A percentile compares a stretch with the other conserved stretches of the same genome.
These are phyloP conservation scores for Leucocoprinus birnbaumii DNA, from an alignment of 768 basidiomycete genomes.

Conservation along the genomic window DNA sequence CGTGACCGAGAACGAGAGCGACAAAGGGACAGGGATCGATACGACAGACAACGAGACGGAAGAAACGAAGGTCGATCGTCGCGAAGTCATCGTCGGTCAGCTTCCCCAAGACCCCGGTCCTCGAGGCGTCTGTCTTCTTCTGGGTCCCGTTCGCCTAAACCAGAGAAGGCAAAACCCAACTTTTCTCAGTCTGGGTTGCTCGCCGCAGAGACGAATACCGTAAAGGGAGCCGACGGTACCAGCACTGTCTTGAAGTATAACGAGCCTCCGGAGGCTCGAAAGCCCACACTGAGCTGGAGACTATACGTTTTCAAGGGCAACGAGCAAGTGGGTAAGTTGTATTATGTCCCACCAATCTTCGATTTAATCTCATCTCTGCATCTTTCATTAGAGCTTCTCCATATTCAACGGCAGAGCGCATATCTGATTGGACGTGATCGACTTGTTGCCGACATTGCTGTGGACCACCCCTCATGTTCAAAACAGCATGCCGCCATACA, in stretches of 20 bases:
- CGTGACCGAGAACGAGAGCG: constrained; percentile 41
- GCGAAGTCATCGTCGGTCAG: constrained; percentile 45
- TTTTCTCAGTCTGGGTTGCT: constrained; percentile 86
- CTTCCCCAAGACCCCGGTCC: constrained; percentile 52
- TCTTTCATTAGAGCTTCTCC: constrained; percentile 71
- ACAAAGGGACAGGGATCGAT: constrained; percentile 41
- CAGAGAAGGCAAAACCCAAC: constrained; percentile 78
- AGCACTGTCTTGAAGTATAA: constrained; percentile 93
- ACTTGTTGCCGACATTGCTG: constrained; percentile 78
- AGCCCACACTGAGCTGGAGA: constrained; percentile 87
- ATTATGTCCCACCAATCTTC: neutral
- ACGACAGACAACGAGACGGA: constrained; percentile 27
- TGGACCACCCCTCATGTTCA: constrained; percentile 96
- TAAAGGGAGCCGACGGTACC: constrained; percentile 70
- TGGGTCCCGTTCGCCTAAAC: constrained; percentile 19
- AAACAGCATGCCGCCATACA: constrained; percentile 99
- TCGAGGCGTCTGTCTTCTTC: constrained; percentile 43
- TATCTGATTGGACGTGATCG: constrained; percentile 92
- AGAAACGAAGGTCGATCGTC: constrained; percentile 27
- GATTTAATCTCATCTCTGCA: neutral
- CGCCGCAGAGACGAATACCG: constrained; percentile 95
- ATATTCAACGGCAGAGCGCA: constrained; percentile 91
- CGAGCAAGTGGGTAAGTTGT: constrained; percentile 81
- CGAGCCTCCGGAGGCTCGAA: constrained; percentile 96
- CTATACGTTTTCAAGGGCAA: constrained; percentile 96